phyloP scores from a whole-genome alignment of 106 monocot genomes.

The Acanthochlamys bracteata region DNA sequence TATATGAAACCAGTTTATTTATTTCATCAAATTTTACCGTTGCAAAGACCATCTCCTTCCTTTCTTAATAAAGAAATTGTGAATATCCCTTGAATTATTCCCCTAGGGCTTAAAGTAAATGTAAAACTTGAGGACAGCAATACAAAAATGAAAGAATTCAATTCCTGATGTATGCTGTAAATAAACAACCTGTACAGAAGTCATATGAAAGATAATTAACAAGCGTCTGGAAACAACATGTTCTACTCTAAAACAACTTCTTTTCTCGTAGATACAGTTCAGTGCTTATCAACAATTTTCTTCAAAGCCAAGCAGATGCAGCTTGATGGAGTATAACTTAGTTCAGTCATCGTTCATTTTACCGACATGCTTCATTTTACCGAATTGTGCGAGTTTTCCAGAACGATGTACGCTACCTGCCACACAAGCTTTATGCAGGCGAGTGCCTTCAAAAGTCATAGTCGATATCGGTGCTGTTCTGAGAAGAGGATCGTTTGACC shows the following conservation, averaged over 20 bases:
- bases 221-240: no score
- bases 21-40: constrained; percentile 7
- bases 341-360: no score
- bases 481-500: constrained; percentile 20
- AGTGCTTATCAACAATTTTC: not conserved
- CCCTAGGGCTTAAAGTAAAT: not conserved
- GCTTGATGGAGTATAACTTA: no score
- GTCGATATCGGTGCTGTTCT: constrained; percentile 43
- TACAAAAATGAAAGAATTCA: not conserved
- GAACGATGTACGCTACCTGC: no score
- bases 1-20: constrained; percentile 12
- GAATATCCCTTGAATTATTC: not conserved
- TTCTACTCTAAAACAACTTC: no score
- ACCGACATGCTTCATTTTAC: no score
- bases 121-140: not conserved
- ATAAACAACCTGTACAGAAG: no score
- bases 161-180: no score
- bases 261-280: not conserved
- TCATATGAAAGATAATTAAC: no score
- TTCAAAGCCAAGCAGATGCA: not conserved
- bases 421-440: no score
- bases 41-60: not conserved
- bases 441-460: constrained; percentile 31
- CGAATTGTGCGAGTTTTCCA: no score
- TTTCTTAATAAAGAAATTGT: not conserved